A percentile compares a stretch with the other conserved stretches of the same genome.
phyloP scores from a whole-genome alignment of 768 basidiomycete species.

The Phaeotremella fagi region DNA sequence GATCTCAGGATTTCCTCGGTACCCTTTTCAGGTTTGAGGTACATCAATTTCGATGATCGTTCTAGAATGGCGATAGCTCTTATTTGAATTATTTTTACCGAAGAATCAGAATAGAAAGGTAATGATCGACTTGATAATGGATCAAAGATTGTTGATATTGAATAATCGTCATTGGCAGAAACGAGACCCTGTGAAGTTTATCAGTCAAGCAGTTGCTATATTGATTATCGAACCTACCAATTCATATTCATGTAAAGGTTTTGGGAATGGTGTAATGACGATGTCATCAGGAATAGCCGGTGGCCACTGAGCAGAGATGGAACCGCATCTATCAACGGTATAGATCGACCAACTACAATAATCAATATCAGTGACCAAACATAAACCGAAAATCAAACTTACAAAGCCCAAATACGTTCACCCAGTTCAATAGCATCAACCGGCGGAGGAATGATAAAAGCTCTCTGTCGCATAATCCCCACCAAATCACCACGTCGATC shows the following conservation, averaged over 20 bases:
- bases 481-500: constrained; percentile 21
- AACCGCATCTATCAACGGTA: constrained; percentile 26
- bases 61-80: constrained; percentile 31
- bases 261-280: constrained; percentile 35
- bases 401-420: constrained; percentile 41
- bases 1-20: constrained; percentile 4
- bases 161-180: constrained; percentile 5
- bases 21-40: constrained; percentile 30
- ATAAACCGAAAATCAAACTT: constrained; percentile 6
- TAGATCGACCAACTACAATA: constrained; percentile 36
- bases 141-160: constrained; percentile 13
- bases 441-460: constrained; percentile 30
- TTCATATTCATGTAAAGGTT: constrained; percentile 38
- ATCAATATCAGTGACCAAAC: not conserved
- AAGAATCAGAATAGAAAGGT: constrained; percentile 17
- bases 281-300: constrained; percentile 24
- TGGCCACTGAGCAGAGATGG: constrained; percentile 33
- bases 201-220: not conserved
- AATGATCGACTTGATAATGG: constrained; percentile 5
- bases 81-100: constrained; percentile 18
- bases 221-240: constrained; percentile 14
- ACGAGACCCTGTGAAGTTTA: constrained; percentile 1
- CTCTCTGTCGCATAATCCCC: constrained; percentile 32
- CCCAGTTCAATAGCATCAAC: constrained; percentile 34
- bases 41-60: constrained; percentile 36